Evolutionary conservation across 164 flowering plant genomes (phyloP).

Genomic region (Umbellularia californica): DNA sequence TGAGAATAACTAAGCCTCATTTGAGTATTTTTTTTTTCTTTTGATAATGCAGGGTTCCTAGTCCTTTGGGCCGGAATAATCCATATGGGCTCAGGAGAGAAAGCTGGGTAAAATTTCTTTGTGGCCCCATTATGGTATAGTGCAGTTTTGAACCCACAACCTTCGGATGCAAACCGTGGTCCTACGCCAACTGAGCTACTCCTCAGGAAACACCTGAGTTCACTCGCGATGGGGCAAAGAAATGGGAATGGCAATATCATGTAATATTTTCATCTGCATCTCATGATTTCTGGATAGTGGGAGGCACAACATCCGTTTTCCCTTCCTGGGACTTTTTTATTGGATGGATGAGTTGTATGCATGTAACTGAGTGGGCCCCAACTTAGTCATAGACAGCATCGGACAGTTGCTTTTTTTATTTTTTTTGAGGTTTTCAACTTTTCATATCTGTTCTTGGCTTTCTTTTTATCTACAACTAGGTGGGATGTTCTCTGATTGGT

Average conservation of each 20-base stretch:
- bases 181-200: too few species aligned
- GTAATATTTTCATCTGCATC: not conserved
- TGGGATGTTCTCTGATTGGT: not conserved
- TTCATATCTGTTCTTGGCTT: not conserved
- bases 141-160: too few species aligned
- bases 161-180: too few species aligned
- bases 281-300: not conserved
- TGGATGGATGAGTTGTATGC: not conserved
- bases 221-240: too few species aligned
- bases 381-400: not conserved
- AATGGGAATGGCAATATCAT: not conserved
- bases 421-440: not conserved
- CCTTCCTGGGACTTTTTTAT: not conserved
- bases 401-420: not conserved
- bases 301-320: not conserved
- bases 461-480: not conserved
- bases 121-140: too few species aligned
- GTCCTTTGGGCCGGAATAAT: too few species aligned
- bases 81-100: too few species aligned
- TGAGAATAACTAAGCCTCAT: too few species aligned
- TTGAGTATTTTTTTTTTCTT: too few species aligned
- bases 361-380: constrained; percentile 5
- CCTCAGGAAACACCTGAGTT: too few species aligned
- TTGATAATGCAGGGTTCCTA: too few species aligned
- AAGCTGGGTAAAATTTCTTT: too few species aligned